These are phyloP conservation scores for Gillenia trifoliata DNA, from an alignment of 306 rosid species.

Conservation along the genomic window DNA sequence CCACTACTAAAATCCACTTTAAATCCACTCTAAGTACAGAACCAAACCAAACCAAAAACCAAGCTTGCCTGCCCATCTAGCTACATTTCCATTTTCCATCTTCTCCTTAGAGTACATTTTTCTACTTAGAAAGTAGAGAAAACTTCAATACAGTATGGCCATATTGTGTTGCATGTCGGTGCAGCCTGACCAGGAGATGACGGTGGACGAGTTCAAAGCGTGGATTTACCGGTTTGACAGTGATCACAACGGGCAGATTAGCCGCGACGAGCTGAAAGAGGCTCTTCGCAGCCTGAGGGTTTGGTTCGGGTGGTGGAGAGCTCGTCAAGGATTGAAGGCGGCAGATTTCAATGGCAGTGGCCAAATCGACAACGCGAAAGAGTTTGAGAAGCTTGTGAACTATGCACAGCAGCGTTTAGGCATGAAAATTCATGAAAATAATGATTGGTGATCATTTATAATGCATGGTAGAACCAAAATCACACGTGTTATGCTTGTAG, in stretches of 20 bases:
- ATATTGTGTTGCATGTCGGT: conserved; percentile 11
- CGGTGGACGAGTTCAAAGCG: conserved; percentile 17
- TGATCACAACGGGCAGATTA: conserved; percentile 2
- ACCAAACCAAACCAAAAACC: not conserved
- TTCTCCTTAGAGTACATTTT: not conserved
- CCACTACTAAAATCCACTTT: conserved; percentile 7
- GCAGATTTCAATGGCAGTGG: not conserved
- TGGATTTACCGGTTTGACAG: conserved; percentile 14
- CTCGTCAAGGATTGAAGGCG: conserved; percentile 3
- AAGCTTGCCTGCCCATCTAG: not conserved
- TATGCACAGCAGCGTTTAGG: conserved; percentile 12
- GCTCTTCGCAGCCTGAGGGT: conserved; percentile 12
- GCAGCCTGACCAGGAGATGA: conserved; percentile 15
- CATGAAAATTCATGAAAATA: conserved; percentile 12
- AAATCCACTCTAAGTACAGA: not conserved
- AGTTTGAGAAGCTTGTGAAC: conserved; percentile 12
- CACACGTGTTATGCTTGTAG: not conserved
- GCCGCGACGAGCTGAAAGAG: conserved; percentile 11
- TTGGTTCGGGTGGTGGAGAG: conserved; percentile 19
- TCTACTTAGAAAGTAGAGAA: not conserved
- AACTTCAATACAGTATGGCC: not conserved
- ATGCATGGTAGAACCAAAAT: not conserved
- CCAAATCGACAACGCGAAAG: conserved; percentile 5
- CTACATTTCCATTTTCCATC: not conserved
- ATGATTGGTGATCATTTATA: not conserved